Conservation (phyloP, 768 basidiomycete genomes). For the Dendrothele bispora region DNA sequence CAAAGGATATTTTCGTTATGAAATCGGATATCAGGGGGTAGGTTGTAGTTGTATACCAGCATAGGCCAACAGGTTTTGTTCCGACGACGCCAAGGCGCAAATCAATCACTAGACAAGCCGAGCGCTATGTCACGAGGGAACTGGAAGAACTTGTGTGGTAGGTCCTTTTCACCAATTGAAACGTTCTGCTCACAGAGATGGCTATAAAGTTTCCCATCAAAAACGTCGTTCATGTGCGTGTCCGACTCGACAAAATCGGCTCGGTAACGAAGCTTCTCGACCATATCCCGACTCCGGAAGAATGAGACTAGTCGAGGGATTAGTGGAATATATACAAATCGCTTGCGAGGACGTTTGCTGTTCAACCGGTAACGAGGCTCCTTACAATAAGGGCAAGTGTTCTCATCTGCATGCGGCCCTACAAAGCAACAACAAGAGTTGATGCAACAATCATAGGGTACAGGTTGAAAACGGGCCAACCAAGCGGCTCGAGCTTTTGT, state of each 20-base stretch:
- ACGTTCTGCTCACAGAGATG: conserved; percentile 21
- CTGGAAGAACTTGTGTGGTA: conserved; percentile 32
- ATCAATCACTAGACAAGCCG: conserved; percentile 42
- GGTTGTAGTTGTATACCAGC: too few relatives aligned
- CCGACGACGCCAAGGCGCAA: conserved; percentile 37
- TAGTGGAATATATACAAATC: conserved; percentile 36
- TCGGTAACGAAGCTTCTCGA: conserved; percentile 24
- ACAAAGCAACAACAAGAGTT: conserved; percentile 30
- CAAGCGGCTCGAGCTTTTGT: conserved; percentile 9
- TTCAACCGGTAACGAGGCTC: conserved; percentile 21
- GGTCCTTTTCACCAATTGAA: conserved; percentile 21
- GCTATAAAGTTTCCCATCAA: conserved; percentile 33
- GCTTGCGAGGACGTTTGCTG: conserved; percentile 21
- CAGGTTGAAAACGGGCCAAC: conserved; percentile 25
- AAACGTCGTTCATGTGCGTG: conserved; percentile 35
- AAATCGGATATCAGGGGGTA: too few relatives aligned
- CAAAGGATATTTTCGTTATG: conserved; percentile 13
- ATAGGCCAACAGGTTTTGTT: too few relatives aligned
- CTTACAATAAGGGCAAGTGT: conserved; percentile 26
- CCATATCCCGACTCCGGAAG: conserved; percentile 17
- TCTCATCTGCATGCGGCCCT: conserved; percentile 15
- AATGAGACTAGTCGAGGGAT: conserved; percentile 25
- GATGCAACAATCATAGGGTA: conserved; percentile 27
- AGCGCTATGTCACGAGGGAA: conserved; percentile 41
- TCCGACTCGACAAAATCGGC: conserved; percentile 19